These are phyloP conservation scores for Solanum chmielewskii DNA, from an alignment of 257 asterid genomes.

Conservation along the genomic window DNA sequence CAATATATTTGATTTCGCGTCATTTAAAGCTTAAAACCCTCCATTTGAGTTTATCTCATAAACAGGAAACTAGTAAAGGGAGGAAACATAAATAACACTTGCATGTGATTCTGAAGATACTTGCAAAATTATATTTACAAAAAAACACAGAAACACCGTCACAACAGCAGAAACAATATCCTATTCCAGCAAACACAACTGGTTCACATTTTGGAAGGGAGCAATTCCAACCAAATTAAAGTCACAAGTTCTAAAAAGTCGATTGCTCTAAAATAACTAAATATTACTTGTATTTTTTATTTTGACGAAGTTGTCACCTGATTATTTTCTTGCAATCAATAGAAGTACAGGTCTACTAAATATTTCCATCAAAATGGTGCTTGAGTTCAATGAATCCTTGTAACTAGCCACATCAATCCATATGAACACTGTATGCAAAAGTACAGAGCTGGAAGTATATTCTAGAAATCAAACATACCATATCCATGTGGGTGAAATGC, in stretches of 20 bases:
- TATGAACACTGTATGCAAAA: background rate
- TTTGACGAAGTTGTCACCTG: background rate
- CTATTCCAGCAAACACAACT: background rate
- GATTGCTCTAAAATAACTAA: background rate
- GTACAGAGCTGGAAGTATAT: background rate
- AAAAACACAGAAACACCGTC: background rate
- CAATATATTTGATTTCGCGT: background rate
- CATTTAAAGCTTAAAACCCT: background rate
- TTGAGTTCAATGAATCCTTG: background rate
- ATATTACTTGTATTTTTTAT: background rate
- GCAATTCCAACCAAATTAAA: background rate
- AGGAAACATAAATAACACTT: background rate
- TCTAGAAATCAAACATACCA: slow-evolving; percentile 38
- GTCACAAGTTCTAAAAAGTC: background rate
- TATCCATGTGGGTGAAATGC: slow-evolving; percentile 70
- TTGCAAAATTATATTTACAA: background rate
- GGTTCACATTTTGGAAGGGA: background rate
- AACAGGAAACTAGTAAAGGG: background rate
- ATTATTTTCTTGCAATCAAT: background rate
- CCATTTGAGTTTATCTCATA: background rate
- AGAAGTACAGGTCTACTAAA: background rate
- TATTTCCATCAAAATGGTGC: background rate
- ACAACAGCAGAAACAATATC: background rate
- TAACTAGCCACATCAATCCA: background rate
- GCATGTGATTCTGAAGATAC: background rate